phyloP scores from a whole-genome alignment of 345 rosid species.

The Orychophragmus violaceus region DNA sequence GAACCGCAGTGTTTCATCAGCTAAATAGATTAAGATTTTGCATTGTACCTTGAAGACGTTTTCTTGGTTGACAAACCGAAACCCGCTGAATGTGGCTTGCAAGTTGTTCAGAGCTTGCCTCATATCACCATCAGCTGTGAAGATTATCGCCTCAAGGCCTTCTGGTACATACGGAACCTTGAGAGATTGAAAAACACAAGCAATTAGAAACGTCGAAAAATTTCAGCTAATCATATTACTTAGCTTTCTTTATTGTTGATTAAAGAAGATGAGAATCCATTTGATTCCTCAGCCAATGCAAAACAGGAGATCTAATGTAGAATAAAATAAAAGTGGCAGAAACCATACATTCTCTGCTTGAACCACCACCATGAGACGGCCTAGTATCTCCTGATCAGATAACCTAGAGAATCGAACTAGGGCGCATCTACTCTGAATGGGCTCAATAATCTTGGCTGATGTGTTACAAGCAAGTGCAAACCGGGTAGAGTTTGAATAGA shows the following conservation, averaged over 20 bases:
- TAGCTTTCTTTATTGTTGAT: not conserved
- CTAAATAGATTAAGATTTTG: not conserved
- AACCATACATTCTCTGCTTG: conserved; percentile 67
- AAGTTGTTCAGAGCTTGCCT: conserved; percentile 94
- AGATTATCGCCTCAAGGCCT: conserved; percentile 96
- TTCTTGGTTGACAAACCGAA: conserved; percentile 87
- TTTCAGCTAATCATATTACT: not conserved
- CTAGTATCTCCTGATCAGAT: conserved; percentile 86
- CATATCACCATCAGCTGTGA: conserved; percentile 99
- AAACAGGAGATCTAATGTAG: not conserved
- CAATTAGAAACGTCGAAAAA: not conserved
- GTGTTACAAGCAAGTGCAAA: conserved; percentile 97
- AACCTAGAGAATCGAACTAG: conserved; percentile 89
- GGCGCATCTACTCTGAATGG: conserved; percentile 99
- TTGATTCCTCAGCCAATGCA: not conserved
- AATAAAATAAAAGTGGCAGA: not conserved
- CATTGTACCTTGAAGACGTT: conserved; percentile 85
- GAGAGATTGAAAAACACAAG: conserved; percentile 19
- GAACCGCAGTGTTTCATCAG: not conserved
- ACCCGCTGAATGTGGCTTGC: conserved; percentile 94
- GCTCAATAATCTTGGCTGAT: conserved; percentile 85
- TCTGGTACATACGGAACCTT: conserved; percentile 92
- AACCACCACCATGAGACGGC: conserved; percentile 87
- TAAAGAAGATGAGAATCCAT: not conserved
- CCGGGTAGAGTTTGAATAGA: conserved; percentile 85